Conservation (phyloP, 1,284 basidiomycete genomes). For the Heterobasidion irregulare region DNA sequence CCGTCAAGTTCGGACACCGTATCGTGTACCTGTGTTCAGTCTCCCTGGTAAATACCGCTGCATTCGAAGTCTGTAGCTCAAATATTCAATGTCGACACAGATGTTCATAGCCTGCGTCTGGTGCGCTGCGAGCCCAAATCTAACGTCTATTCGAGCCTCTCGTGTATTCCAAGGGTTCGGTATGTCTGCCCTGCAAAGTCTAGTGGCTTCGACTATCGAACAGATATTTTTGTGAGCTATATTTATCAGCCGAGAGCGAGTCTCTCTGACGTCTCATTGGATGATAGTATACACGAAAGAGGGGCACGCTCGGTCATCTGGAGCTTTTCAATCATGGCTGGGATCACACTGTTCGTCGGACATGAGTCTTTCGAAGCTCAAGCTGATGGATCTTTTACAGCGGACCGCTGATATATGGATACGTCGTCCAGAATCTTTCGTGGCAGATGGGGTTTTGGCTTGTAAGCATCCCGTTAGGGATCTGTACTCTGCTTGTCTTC, state of each 20-base stretch:
- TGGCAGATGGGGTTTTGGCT: constrained; percentile 36
- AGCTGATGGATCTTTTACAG: constrained; percentile 1
- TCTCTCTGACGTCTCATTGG: background rate
- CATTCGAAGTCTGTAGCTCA: background rate
- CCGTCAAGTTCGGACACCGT: constrained; percentile 35
- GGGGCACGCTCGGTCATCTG: constrained; percentile 32
- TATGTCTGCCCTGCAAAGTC: constrained; percentile 34
- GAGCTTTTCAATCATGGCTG: constrained; percentile 33
- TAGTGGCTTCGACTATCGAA: constrained; percentile 34
- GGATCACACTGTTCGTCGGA: constrained; percentile 28
- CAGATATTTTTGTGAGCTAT: constrained; percentile 30
- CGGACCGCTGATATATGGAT: constrained; percentile 31
- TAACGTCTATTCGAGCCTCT: constrained; percentile 31
- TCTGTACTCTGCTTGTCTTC: constrained; percentile 26
- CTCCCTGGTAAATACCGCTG: constrained; percentile 20
- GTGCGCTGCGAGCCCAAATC: constrained; percentile 31
- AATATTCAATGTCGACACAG: constrained; percentile 12
- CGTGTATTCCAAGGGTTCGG: constrained; percentile 37
- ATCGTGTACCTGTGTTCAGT: constrained; percentile 35
- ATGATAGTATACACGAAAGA: constrained; percentile 30
- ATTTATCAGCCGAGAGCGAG: background rate
- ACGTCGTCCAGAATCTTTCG: constrained; percentile 31
- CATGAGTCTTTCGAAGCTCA: background rate
- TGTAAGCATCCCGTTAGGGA: constrained; percentile 30
- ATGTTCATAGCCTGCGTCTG: constrained; percentile 39